Evolutionary conservation across 2,329 filamentous ascomycete genomes (phyloP).

Genomic region (Cercospora sp.): DNA sequence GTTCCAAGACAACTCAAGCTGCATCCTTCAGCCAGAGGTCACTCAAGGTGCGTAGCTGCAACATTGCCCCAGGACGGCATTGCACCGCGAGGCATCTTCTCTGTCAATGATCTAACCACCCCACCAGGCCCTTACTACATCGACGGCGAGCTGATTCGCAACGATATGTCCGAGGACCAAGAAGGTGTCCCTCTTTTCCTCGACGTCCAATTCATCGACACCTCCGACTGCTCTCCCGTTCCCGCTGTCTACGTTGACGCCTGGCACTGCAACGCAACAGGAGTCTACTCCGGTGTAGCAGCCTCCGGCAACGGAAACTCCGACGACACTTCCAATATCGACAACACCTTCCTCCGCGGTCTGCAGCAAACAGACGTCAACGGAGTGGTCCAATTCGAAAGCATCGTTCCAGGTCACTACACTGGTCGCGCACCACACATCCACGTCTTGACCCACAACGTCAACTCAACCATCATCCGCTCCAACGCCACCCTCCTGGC

Average conservation of each 20-base stretch:
- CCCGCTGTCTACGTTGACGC: constrained; percentile 47
- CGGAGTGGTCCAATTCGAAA: constrained; percentile 46
- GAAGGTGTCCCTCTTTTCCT: constrained; percentile 45
- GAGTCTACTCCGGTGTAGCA: constrained; percentile 46
- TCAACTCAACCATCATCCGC: constrained; percentile 38
- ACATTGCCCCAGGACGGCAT: neutral
- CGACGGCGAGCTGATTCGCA: constrained; percentile 40
- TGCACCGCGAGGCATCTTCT: neutral
- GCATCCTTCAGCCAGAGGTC: constrained; percentile 35
- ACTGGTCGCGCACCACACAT: constrained; percentile 45
- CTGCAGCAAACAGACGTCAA: constrained; percentile 44
- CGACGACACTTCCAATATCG: constrained; percentile 35
- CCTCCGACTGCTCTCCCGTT: constrained; percentile 46
- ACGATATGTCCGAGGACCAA: constrained; percentile 46
- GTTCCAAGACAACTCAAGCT: constrained; percentile 32
- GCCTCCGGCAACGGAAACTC: constrained; percentile 39
- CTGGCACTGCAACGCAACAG: constrained; percentile 48
- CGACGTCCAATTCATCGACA: constrained; percentile 49
- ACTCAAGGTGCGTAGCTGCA: constrained; percentile 22
- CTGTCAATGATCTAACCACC: neutral
- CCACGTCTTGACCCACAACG: constrained; percentile 44
- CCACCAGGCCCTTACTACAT: constrained; percentile 27
- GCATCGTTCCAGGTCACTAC: constrained; percentile 50
- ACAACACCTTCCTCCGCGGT: constrained; percentile 45
- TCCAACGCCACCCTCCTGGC: constrained; percentile 54